Conservation (phyloP, 345 rosid genomes). For the Eucalyptus regnans region DNA sequence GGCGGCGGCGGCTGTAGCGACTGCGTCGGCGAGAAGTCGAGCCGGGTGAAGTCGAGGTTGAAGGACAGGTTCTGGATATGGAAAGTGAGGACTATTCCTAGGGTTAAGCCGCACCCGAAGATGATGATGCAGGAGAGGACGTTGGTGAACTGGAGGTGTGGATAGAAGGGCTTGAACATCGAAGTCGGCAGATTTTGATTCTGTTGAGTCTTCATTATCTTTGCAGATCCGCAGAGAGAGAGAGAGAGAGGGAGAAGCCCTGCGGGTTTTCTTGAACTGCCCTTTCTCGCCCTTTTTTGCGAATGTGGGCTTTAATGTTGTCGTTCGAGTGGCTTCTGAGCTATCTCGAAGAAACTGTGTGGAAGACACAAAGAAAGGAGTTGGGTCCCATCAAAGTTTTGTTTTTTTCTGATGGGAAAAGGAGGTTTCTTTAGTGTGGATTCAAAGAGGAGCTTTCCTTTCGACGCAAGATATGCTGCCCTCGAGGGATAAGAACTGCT, state of each 20-base stretch:
- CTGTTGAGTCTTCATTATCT: slow-evolving; percentile 1
- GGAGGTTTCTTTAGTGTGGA: neutral
- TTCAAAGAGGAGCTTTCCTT: neutral
- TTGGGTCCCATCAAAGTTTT: neutral
- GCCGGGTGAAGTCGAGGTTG: slow-evolving; percentile 9
- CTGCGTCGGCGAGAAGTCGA: neutral
- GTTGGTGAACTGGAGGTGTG: slow-evolving; percentile 22
- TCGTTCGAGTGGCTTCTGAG: neutral
- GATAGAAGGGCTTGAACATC: slow-evolving; percentile 17
- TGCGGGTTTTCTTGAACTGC: neutral
- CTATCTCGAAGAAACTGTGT: neutral
- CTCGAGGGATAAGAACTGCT: neutral
- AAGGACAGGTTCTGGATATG: slow-evolving; percentile 24
- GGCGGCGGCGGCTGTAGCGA: neutral
- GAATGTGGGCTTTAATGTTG: neutral
- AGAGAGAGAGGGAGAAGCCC: neutral
- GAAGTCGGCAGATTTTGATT: slow-evolving; percentile 9
- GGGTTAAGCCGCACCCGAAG: slow-evolving; percentile 38
- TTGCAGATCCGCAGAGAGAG: neutral
- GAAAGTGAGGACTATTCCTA: slow-evolving; percentile 44
- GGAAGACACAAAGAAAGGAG: neutral
- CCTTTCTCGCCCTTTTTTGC: neutral
- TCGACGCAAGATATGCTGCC: neutral
- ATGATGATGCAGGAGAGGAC: slow-evolving; percentile 28
- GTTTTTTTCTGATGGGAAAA: neutral